phyloP scores from a whole-genome alignment of 2,329 filamentous ascomycete genomes.

The Botrytis hyacinthi region DNA sequence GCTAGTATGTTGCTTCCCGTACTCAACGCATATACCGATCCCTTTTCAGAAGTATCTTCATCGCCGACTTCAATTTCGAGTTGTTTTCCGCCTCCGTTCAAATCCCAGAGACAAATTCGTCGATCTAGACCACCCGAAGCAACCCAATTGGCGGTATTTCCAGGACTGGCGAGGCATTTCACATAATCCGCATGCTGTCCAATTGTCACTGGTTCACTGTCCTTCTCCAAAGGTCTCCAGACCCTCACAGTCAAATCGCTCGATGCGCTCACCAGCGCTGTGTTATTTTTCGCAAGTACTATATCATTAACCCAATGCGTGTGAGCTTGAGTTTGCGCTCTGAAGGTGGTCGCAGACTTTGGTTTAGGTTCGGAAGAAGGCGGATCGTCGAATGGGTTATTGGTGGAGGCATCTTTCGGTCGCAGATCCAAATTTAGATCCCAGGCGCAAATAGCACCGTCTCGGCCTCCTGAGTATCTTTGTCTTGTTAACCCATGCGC shows the following conservation, averaged over 20 bases:
- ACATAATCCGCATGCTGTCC: constrained; percentile 95
- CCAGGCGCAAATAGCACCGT: constrained; percentile 96
- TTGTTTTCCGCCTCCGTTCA: constrained; percentile 81
- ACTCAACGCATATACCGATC: constrained; percentile 88
- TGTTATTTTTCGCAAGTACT: constrained; percentile 61
- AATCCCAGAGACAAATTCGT: constrained; percentile 90
- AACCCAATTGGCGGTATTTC: constrained; percentile 73
- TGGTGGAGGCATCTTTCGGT: constrained; percentile 22
- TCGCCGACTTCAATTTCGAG: constrained; percentile 82
- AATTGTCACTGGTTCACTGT: constrained; percentile 69
- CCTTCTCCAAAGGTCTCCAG: constrained; percentile 72
- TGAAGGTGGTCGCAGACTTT: constrained; percentile 55
- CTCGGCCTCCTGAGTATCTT: constrained; percentile 93
- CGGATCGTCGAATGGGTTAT: constrained; percentile 38
- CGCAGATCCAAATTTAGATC: constrained; percentile 73
- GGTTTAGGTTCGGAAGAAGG: constrained; percentile 40
- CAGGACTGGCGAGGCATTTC: constrained; percentile 84
- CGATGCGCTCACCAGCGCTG: constrained; percentile 67
- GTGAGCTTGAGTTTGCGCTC: constrained; percentile 65
- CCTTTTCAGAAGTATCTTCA: constrained; percentile 83
- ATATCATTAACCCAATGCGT: constrained; percentile 80
- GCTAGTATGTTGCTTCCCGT: constrained; percentile 79
- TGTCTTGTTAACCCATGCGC: constrained; percentile 23
- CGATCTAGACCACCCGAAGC: constrained; percentile 92
- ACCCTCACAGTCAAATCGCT: constrained; percentile 72